Conservation (phyloP, 805 yeast species). For the Candida vaughaniae region DNA sequence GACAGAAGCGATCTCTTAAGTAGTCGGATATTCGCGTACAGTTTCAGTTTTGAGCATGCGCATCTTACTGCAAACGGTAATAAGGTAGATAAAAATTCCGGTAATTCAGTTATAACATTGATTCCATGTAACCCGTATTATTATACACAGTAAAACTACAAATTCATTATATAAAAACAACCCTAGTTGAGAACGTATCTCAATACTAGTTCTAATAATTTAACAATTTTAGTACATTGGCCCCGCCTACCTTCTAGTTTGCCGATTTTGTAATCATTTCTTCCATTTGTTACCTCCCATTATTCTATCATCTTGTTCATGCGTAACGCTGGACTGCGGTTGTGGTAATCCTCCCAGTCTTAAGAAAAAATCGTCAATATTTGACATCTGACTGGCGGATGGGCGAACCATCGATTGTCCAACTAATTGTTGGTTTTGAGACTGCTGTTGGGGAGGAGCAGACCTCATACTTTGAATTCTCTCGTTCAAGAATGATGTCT, state of each 20-base stretch:
- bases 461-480: slow-evolving; percentile 32
- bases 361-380: slow-evolving; percentile 26
- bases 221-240: too few species aligned
- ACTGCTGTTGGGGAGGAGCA: slow-evolving; percentile 16
- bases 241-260: too few species aligned
- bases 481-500: slow-evolving; percentile 40
- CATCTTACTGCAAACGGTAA: too few species aligned
- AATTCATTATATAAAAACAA: slow-evolving; percentile 4
- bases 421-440: slow-evolving; percentile 1
- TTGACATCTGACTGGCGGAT: slow-evolving; percentile 11
- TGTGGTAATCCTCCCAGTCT: slow-evolving; percentile 10
- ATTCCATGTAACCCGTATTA: slow-evolving; percentile 3
- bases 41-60: too few species aligned
- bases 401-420: slow-evolving; percentile 6
- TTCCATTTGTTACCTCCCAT: slow-evolving; percentile 8
- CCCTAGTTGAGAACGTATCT: too few species aligned
- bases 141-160: slow-evolving; percentile 6
- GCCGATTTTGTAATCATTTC: too few species aligned
- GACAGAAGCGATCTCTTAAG: too few species aligned
- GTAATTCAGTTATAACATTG: too few species aligned
- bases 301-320: slow-evolving; percentile 5
- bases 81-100: too few species aligned
- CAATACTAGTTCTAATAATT: too few species aligned
- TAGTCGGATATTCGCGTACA: background rate
- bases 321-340: slow-evolving; percentile 1